Conservation (phyloP, 495 filamentous ascomycete genomes). For the Annulohypoxylon maeteangense region DNA sequence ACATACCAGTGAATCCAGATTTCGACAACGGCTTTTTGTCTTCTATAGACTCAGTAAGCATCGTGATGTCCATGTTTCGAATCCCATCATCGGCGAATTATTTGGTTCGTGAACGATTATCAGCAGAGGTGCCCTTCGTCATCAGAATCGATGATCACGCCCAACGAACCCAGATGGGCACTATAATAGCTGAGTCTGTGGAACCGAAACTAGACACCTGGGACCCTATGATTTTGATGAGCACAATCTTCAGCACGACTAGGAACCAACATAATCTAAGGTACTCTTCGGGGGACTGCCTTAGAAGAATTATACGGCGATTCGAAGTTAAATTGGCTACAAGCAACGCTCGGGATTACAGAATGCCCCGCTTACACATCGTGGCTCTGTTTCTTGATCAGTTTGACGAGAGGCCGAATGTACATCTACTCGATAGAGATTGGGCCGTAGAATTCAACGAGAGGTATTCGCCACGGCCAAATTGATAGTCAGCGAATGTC, state of each 20-base stretch:
- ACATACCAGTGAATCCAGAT: neutral
- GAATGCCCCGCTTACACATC: neutral
- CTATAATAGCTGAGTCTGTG: no score
- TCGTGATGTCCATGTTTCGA: neutral
- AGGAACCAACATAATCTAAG: no score
- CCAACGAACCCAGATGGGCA: neutral
- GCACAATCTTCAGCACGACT: no score
- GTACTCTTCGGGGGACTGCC: no score
- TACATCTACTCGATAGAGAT: neutral
- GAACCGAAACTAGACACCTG: no score
- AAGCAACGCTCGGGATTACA: neutral
- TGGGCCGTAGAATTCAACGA: no score
- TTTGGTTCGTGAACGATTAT: neutral
- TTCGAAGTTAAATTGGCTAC: neutral
- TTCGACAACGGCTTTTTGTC: neutral
- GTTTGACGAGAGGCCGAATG: neutral
- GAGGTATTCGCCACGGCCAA: no score
- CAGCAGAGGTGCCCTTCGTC: neutral
- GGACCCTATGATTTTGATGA: no score
- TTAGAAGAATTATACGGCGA: neutral
- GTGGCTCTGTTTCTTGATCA: neutral
- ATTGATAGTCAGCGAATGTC: no score
- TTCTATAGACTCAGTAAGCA: neutral
- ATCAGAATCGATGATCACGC: neutral
- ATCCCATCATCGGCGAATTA: neutral